A percentile compares a stretch with the other conserved stretches of the same genome.
Conservation (phyloP, 2,329 filamentous ascomycete species). For the Phaeosphaeriaceae sp. region DNA sequence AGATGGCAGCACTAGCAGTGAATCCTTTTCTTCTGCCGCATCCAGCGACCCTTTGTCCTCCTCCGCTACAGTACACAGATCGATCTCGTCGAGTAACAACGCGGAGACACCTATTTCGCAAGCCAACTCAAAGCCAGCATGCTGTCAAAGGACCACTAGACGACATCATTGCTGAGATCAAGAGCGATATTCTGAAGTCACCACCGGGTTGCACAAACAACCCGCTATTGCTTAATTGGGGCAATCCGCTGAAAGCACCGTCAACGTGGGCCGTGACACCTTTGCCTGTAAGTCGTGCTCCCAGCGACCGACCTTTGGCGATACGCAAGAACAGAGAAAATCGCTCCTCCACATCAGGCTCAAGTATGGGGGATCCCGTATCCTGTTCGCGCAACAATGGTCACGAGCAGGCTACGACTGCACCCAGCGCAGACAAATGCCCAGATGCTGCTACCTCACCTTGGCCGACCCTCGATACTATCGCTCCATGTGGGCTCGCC, state of each 20-base stretch:
- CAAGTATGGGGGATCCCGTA: slow-evolving; percentile 25
- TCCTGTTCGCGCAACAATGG: slow-evolving; percentile 19
- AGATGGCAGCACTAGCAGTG: slow-evolving; percentile 20
- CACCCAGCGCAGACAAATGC: slow-evolving; percentile 8
- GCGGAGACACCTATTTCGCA: slow-evolving; percentile 31
- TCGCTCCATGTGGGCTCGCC: neutral
- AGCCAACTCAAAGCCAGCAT: slow-evolving; percentile 16
- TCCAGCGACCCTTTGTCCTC: slow-evolving; percentile 26
- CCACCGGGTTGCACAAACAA: slow-evolving; percentile 20
- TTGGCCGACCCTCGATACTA: slow-evolving; percentile 26
- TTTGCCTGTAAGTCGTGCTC: slow-evolving; percentile 37
- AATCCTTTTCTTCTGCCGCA: slow-evolving; percentile 17
- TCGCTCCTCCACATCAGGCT: slow-evolving; percentile 36
- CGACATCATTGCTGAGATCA: slow-evolving; percentile 46
- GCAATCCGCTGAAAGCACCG: slow-evolving; percentile 23
- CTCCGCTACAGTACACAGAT: slow-evolving; percentile 40
- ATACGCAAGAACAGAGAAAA: slow-evolving; percentile 43
- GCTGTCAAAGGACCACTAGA: slow-evolving; percentile 33
- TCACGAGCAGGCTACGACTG: slow-evolving; percentile 10
- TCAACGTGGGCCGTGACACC: slow-evolving; percentile 33
- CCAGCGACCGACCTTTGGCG: slow-evolving; percentile 38
- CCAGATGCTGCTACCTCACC: neutral
- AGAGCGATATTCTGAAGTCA: slow-evolving; percentile 33
- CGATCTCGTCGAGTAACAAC: slow-evolving; percentile 36
- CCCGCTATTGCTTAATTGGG: slow-evolving; percentile 19